Base-by-base conservation (phyloP, 352 stramenopile species). In the Blastocystis sp. region DNA sequence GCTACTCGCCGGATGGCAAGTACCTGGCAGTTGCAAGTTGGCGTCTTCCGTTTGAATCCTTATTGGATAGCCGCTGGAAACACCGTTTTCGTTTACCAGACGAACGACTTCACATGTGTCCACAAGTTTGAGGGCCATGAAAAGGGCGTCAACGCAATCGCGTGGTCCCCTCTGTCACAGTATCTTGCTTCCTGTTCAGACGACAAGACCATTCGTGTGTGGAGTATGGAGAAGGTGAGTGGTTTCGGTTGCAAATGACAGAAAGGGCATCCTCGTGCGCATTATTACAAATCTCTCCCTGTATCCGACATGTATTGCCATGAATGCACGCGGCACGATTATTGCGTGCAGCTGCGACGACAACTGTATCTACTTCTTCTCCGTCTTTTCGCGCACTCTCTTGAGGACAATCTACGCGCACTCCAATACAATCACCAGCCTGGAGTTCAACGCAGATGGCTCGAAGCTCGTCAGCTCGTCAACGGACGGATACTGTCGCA, bases 181-280 rank as follows among this genome's bases (percentile, higher is more conserved):
- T 85, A 85, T 56, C 63, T 85, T n/a, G 75, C 51, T 9, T 75
- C 51, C 18, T 85, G 75, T 46, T 85, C 75, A 24, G 75, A 85
- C 27, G 75, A 85, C 51, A 85, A 73, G 59, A 85, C 75, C 4
- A 54, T 75, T 61, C 75, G 75, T n/a, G 32, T 85, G 16, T 85
- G 75, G 75, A 61, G 75, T 42, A 38, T n/a, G 21, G 51, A 85
- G 7, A 69, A 75, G 14, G 69, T 81, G 27, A 4, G 2, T 40
- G 4, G 32, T n/a, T 63, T 16, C 18, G 8, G 21, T 44, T 21
- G 1, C 40, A 6, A 46, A n/a, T 40, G 49, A 24, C n/a, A 11
- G 16, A 49, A n/a, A 81, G 69, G 69, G 69, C 29, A 42, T 36
- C 11, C 49, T 81, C 21, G 69, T 81, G 21, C 69, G 69, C 1